A percentile compares a stretch with the other conserved stretches of the same genome.
Conservation (phyloP, 2,329 filamentous ascomycete genomes). For the Pseudogymnoascus sp. region DNA sequence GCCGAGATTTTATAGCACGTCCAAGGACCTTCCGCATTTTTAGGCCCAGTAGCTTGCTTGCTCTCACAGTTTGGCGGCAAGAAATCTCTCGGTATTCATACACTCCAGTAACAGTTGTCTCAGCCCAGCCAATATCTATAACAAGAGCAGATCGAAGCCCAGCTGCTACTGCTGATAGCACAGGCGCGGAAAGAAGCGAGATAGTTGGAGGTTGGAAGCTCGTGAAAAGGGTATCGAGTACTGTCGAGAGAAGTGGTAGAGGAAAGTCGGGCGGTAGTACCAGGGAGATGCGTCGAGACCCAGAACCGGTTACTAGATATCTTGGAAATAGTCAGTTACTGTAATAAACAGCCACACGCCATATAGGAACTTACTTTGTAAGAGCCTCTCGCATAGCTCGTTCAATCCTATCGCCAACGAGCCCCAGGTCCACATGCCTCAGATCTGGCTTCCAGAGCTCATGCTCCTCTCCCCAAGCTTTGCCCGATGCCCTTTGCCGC, state of each 20-base stretch:
- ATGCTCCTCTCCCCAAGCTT: constrained; percentile 52
- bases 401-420: constrained; percentile 83
- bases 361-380: constrained; percentile 52
- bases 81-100: constrained; percentile 84
- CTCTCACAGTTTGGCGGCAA: constrained; percentile 61
- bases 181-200: constrained; percentile 68
- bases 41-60: constrained; percentile 61
- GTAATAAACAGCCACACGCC: not conserved
- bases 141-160: constrained; percentile 80
- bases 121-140: constrained; percentile 86
- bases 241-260: constrained; percentile 64
- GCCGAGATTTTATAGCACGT: constrained; percentile 29
- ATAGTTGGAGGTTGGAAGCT: constrained; percentile 73
- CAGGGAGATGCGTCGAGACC: constrained; percentile 64
- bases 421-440: constrained; percentile 60
- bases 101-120: constrained; percentile 75
- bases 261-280: constrained; percentile 71
- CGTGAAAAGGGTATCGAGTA: constrained; percentile 70
- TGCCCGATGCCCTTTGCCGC: constrained; percentile 37
- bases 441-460: constrained; percentile 78
- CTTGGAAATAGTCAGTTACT: constrained; percentile 30
- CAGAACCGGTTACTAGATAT: constrained; percentile 62
- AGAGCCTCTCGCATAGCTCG: constrained; percentile 72
- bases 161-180: constrained; percentile 66
- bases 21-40: constrained; percentile 59